These are phyloP conservation scores for Sarocladium oryzae DNA, from an alignment of 2,329 filamentous ascomycete species.

Conservation along the genomic window DNA sequence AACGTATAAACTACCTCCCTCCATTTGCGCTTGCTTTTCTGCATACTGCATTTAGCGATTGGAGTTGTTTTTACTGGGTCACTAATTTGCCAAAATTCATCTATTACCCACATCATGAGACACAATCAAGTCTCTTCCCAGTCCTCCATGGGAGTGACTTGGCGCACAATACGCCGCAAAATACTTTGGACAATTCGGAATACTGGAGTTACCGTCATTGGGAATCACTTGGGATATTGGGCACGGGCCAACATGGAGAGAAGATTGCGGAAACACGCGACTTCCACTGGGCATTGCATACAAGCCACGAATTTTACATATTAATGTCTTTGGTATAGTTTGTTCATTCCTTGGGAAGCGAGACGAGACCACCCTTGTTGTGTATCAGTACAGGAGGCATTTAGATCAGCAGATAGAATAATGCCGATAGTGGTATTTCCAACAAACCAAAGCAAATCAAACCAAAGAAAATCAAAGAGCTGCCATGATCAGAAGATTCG, in stretches of 20 bases:
- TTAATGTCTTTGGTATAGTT: slow-evolving; percentile 8
- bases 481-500: too few relatives aligned
- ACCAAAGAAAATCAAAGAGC: too few relatives aligned
- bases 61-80: slow-evolving; percentile 26
- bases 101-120: not conserved
- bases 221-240: slow-evolving; percentile 2
- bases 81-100: slow-evolving; percentile 13
- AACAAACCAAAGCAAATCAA: not conserved
- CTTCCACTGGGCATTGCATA: not conserved
- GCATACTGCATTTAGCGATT: slow-evolving; percentile 29
- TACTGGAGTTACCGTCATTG: slow-evolving; percentile 6
- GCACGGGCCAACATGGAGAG: not conserved
- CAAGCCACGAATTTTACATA: slow-evolving; percentile 6
- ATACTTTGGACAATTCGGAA: slow-evolving; percentile 5
- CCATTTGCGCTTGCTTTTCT: not conserved
- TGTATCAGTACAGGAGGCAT: slow-evolving; percentile 4
- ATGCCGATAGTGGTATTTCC: not conserved
- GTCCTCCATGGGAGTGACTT: not conserved
- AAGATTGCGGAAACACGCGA: not conserved
- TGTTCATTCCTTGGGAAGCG: not conserved
- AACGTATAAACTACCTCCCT: slow-evolving; percentile 14
- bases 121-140: not conserved
- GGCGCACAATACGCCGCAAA: not conserved
- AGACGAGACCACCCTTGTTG: not conserved
- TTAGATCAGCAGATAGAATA: not conserved